Base-by-base conservation (phyloP, 306 rosid genomes). In the Cucurbita pepo region DNA sequence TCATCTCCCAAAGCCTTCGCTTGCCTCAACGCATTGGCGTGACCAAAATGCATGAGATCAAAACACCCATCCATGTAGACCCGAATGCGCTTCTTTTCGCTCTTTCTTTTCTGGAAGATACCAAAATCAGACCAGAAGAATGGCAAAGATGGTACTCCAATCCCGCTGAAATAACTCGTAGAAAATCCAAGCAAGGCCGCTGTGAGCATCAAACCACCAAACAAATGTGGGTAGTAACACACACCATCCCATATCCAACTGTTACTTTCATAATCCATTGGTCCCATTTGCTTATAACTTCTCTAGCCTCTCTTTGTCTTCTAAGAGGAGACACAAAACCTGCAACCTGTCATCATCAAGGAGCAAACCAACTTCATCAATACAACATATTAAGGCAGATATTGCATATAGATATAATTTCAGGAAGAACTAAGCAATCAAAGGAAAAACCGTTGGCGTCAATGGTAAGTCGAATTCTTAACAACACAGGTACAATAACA, bases 11-110 rank as follows among this genome's bases (percentile, higher is more conserved):
- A 79, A 74, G 93, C 95, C 81, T 91, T 95, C 25, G 99, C 99
- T 82, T 95, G 99, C 83, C 99, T 88, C 81, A 95, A 80, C 36
- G 99, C 99, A 83, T 95, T 95, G 69, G 99, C 99, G 75, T 95
- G 99, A 21, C 99, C 99, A 62, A 89, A 95, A 82, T 95, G 99
- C 99, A 95, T 95, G 77, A 95, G 95, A 85, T 95, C 99, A 77
- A 95, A 95, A 77, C 99, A 95, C 0, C 99, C 99, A 82, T 95
- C 99, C 97, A 95, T 95, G 79, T 95, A 95, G 61, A 95, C 97
- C 56, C 99, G 90, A 77, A 89, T 77, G 30, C 88, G 95, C 86
- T 84, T 91, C 83, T 86, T 88, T 66, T 85, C 89, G 1, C 76
- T 71, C 81, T 75, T 95, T 88, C 83, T 91, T 82, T 88, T 86